Evolutionary conservation across 768 basidiomycete genomes (phyloP).

Genomic region (Boletus insuetus): DNA sequence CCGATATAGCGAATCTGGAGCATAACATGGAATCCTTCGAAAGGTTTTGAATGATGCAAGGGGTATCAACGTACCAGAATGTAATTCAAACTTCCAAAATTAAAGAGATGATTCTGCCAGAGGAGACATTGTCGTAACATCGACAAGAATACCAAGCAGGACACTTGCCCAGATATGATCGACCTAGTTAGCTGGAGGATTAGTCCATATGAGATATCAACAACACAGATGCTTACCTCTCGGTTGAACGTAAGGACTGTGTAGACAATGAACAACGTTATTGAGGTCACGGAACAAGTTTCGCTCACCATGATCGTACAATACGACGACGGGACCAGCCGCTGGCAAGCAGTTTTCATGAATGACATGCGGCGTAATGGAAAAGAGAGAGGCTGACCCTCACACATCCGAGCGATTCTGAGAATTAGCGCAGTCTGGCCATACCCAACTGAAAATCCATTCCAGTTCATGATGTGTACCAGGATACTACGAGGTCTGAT

Average conservation of each 20-base stretch:
- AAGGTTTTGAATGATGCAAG: background rate
- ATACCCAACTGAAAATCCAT: background rate
- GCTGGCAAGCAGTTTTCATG: slow-evolving; percentile 3
- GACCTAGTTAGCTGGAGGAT: slow-evolving; percentile 4
- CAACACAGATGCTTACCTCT: slow-evolving; percentile 9
- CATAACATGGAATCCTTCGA: background rate
- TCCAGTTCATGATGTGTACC: background rate
- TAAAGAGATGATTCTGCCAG: slow-evolving; percentile 1
- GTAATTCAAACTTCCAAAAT: slow-evolving; percentile 20
- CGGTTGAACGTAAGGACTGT: slow-evolving; percentile 14
- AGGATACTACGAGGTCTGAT: no score
- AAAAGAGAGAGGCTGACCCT: slow-evolving; percentile 5
- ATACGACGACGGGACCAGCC: slow-evolving; percentile 2
- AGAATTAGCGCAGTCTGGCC: slow-evolving; percentile 1
- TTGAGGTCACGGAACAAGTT: background rate
- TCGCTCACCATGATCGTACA: slow-evolving; percentile 22
- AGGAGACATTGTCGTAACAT: background rate
- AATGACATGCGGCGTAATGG: background rate
- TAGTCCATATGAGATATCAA: background rate
- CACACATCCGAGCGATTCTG: slow-evolving; percentile 3
- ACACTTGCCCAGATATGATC: slow-evolving; percentile 20
- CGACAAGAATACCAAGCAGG: background rate
- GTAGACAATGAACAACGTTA: background rate
- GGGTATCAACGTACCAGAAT: slow-evolving; percentile 14
- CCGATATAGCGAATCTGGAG: slow-evolving; percentile 26